These are phyloP conservation scores for Lactarius sanguifluus DNA, from an alignment of 768 basidiomycete genomes.

Conservation along the genomic window DNA sequence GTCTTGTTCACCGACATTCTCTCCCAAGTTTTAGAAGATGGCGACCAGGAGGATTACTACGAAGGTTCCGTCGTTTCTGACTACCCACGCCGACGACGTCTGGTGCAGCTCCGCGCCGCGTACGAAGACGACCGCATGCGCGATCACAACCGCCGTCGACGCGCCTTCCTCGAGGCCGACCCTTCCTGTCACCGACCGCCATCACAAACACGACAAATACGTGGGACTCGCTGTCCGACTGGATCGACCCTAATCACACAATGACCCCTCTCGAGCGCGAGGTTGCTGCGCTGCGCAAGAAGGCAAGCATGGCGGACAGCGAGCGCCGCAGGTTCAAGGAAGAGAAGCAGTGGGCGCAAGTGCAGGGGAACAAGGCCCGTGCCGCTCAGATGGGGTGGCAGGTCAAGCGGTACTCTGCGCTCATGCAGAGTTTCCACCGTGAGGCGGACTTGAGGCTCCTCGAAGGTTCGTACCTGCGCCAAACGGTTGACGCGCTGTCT, in stretches of 20 bases:
- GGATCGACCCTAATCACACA: constrained; percentile 55
- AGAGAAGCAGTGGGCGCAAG: constrained; percentile 83
- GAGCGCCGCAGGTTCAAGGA: constrained; percentile 82
- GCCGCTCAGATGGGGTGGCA: constrained; percentile 83
- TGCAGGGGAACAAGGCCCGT: constrained; percentile 71
- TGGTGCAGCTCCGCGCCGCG: constrained; percentile 26
- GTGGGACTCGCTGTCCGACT: constrained; percentile 66
- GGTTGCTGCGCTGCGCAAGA: constrained; percentile 69
- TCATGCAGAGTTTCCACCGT: constrained; percentile 77
- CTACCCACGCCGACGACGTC: constrained; percentile 28
- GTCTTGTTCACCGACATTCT: constrained; percentile 70
- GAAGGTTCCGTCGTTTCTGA: constrained; percentile 26
- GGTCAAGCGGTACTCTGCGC: constrained; percentile 73
- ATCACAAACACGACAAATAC: constrained; percentile 50
- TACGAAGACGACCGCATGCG: constrained; percentile 10
- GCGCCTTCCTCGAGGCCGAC: constrained; percentile 33
- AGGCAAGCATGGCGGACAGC: constrained; percentile 78
- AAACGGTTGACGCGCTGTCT: background rate
- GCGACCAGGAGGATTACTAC: constrained; percentile 36
- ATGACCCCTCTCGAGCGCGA: constrained; percentile 71
- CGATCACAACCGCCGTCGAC: constrained; percentile 28
- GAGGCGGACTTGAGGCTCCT: constrained; percentile 71
- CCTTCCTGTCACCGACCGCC: constrained; percentile 34
- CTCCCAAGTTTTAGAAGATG: constrained; percentile 61
- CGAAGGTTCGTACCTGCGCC: constrained; percentile 49